Evolutionary conservation across 225 moss, liverwort and hornwort species (phyloP), one percentile per base, ranked within the genome.

Genomic region (Thuidium tamariscinum): DNA sequence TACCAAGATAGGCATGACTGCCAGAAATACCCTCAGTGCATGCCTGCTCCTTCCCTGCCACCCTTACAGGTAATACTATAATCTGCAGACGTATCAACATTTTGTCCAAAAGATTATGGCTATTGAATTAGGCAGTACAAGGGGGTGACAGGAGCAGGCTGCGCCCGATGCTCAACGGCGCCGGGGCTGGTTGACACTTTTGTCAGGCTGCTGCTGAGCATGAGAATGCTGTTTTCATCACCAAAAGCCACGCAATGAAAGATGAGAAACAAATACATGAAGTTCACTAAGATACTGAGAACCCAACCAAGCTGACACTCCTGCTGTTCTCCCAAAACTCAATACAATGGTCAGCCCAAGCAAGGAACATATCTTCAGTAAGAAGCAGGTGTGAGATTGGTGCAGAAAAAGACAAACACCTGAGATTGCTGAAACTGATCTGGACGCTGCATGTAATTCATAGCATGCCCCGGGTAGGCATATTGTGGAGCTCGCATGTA

Each of bases 401-500:
- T 10, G 19, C 65, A 71, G 41, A 83, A 34, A 52, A 37, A 18
- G 49, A 69, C 16, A 64, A 83, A 69, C 36, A 98, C 98, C 98
- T 98, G 98, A 89, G 98, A 90, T 86, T 95, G 98, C 81, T 95
- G 96, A 81, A 94, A 97, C 44, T 93, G 96, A 88, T 96, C 97
- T 88, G 91, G 96, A 91, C 93, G 98, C 88, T 96, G 98, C 90
- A 99, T 94, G 89, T 95, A 99, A 59, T 91, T 93, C 92, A 99
- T 77, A 49, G 93, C 91, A 87, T 93, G 98, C 80, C 98, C 96
- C 17, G 95, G 93, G 82, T 97, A 99, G 59, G 90, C 93, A 82
- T 91, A 99, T 82, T 97, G 98, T 16, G 98, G 98, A 85, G 95
- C 92, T 88, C 93, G 96, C 98, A 99, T 94, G 48, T 96, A 99